Percentiles rank a stretch among this genome's conserved stretches.
Conservation (phyloP, 805 yeast species). For the Yamadazyma scolyti region DNA sequence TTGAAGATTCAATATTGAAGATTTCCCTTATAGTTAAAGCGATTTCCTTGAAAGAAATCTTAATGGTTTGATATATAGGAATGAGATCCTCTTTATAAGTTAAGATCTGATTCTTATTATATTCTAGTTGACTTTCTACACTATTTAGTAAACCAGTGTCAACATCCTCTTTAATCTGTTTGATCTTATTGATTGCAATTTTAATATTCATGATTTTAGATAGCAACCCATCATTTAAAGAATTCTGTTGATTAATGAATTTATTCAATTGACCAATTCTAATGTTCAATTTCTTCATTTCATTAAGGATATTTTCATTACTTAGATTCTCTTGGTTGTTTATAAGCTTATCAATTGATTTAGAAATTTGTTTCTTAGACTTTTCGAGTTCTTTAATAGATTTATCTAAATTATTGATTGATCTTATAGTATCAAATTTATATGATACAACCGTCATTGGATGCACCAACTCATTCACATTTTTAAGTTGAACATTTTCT, state of each 20-base stretch:
- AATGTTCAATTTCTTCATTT: constrained; percentile 3
- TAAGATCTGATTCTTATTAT: constrained; percentile 21
- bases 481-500: neutral
- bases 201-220: constrained; percentile 20
- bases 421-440: constrained; percentile 26
- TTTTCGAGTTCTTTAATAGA: constrained; percentile 25
- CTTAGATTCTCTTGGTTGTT: constrained; percentile 2
- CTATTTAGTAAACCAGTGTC: constrained; percentile 4
- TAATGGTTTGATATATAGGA: constrained; percentile 14
- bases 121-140: constrained; percentile 20
- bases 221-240: constrained; percentile 19
- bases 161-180: constrained; percentile 13
- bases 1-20: constrained; percentile 22
- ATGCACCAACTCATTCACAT: neutral
- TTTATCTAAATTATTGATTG: constrained; percentile 19
- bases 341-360: constrained; percentile 2
- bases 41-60: constrained; percentile 15
- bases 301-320: constrained; percentile 4
- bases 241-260: constrained; percentile 16
- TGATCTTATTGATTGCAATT: constrained; percentile 17
- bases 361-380: constrained; percentile 19
- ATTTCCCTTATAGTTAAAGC: constrained; percentile 19
- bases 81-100: constrained; percentile 20
- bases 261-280: constrained; percentile 10
- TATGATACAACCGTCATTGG: constrained; percentile 15